Evolutionary conservation across 805 yeast species (phyloP), one percentile per base, ranked within the genome.

Genomic region (Scheffersomyces lignosus): DNA sequence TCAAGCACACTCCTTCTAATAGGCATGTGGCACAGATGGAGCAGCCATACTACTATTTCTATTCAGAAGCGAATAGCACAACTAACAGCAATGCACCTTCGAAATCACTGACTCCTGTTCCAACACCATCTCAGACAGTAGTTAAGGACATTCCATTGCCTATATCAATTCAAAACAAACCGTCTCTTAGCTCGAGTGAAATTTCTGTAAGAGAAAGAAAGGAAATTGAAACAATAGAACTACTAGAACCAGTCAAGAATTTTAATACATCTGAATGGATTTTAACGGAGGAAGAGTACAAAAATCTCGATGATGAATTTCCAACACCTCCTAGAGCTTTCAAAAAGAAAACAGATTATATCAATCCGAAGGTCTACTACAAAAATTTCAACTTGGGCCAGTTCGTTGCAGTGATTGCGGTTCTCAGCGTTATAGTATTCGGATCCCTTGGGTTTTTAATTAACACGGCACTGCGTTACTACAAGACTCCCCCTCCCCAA

Each of bases 401-500:
- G 18, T 8, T 42, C 10, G 9, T 41, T 9, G 48, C 48, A 3
- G 36, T 38, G 9, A n/a, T 34, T 17, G 37, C 32, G 4, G 15
- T 48, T 13, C 26, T 48, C 10, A 18, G 31, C 7, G 28, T 45
- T 2, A 18, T 48, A 2, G 33, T 48, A 3, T 40, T 38, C 15
- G 52, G 52, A 2, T 35, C 50, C 1, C 12, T 48, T 20, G 52
- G 48, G 5, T 48, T 36, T 27, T 25, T 41, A 10, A 29, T 45
- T 2, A 18, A 28, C n/a, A 39, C 38, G n/a, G 48, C 36, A 2
- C 33, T 28, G 14, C 10, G 23, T 5, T 25, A 13, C 4, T 41
- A 35, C 20, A 15, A 16, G 4, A 40, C 42, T 2, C 23, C 33
- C 23, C 18, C 28, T 12, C 62, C 66, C 12, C 46, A 58, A 39